Percentiles rank a stretch among this genome's conserved stretches.
phyloP scores from a whole-genome alignment of 1,284 basidiomycete genomes.

The Sporisorium iseilematis-ciliati region DNA sequence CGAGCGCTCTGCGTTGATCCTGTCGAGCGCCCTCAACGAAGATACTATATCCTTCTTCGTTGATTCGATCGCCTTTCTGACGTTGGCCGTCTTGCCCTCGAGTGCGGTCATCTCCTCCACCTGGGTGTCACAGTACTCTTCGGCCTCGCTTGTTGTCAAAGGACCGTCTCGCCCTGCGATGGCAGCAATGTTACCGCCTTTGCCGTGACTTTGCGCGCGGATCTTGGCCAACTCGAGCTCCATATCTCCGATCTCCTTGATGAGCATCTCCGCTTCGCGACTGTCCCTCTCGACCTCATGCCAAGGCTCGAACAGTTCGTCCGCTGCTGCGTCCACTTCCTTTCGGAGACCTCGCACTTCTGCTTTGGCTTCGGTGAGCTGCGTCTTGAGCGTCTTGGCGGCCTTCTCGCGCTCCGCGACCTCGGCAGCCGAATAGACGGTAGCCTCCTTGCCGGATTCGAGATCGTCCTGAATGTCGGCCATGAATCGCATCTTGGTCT shows the following conservation, averaged over 20 bases:
- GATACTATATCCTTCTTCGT: conserved; percentile 61
- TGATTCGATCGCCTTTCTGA: conserved; percentile 50
- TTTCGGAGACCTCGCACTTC: conserved; percentile 53
- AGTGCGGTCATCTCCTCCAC: conserved; percentile 58
- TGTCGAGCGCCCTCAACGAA: conserved; percentile 52
- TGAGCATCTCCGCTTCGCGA: conserved; percentile 50
- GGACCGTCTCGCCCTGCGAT: conserved; percentile 55
- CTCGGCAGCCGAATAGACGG: conserved; percentile 59
- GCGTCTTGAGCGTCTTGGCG: conserved; percentile 58
- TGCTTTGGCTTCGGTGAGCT: conserved; percentile 61
- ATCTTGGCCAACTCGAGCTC: conserved; percentile 63
- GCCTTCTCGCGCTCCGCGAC: conserved; percentile 57
- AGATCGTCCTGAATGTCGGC: conserved; percentile 62
- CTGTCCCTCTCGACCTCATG: conserved; percentile 40
- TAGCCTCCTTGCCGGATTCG: conserved; percentile 62
- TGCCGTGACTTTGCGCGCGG: conserved; percentile 52
- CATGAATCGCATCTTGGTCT: conserved; percentile 66
- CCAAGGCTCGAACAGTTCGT: conserved; percentile 53
- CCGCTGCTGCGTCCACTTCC: conserved; percentile 55
- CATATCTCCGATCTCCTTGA: conserved; percentile 62
- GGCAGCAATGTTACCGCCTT: conserved; percentile 42
- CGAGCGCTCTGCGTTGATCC: conserved; percentile 59
- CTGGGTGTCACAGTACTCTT: conserved; percentile 55
- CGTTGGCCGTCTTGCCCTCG: conserved; percentile 53
- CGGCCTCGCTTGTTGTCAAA: conserved; percentile 57